Conservation (phyloP, 139 green algal species). For the Tetradesmus lagerheimii region DNA sequence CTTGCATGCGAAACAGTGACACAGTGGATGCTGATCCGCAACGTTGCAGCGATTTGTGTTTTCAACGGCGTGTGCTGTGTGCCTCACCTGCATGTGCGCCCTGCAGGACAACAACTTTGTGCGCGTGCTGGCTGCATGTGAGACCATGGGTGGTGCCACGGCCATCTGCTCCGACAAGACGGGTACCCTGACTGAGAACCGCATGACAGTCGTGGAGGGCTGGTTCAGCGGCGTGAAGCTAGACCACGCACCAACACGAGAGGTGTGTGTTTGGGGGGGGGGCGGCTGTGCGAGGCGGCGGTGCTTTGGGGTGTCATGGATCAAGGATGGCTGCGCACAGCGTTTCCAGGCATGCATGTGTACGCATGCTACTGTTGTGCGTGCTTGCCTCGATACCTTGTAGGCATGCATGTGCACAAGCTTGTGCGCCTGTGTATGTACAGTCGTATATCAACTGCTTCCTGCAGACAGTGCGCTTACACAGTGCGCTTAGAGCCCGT, state of each 20-base stretch:
- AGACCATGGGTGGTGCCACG: conserved; percentile 99
- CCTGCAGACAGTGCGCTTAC: too few species aligned
- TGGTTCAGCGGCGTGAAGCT: conserved; percentile 84
- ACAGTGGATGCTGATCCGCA: too few species aligned
- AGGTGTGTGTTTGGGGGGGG: too few species aligned
- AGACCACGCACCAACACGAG: conserved; percentile 49
- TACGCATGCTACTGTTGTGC: not conserved
- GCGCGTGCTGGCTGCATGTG: conserved; percentile 77
- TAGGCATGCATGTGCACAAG: too few species aligned
- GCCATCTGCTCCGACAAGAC: conserved; percentile 99
- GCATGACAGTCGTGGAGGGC: conserved; percentile 97
- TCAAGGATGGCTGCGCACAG: not conserved
- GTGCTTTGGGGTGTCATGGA: not conserved
- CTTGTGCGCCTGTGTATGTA: too few species aligned
- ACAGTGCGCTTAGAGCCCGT: too few species aligned
- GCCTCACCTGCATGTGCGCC: not conserved
- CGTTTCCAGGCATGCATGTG: not conserved
- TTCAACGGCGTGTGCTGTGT: too few species aligned
- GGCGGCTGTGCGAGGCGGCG: not conserved
- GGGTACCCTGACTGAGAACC: conserved; percentile 89
- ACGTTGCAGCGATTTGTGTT: too few species aligned
- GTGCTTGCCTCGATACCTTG: too few species aligned
- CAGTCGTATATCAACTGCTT: too few species aligned
- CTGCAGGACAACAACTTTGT: conserved; percentile 89
- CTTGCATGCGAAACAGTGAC: too few species aligned